Conservation (phyloP, 176 grass and related monocot species). For the Ensete glaucum region DNA sequence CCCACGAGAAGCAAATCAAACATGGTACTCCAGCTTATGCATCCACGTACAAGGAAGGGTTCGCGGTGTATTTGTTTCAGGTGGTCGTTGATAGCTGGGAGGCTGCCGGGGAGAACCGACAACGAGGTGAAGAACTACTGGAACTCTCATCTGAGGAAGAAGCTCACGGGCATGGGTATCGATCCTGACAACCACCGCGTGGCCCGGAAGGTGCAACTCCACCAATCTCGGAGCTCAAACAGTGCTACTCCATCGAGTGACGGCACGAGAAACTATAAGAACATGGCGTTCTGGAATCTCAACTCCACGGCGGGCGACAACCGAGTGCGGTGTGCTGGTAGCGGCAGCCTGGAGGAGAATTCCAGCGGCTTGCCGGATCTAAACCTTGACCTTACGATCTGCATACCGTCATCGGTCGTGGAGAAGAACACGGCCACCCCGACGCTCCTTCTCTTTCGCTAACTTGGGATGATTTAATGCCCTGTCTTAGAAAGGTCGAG, state of each 20-base stretch:
- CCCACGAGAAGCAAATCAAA: too few species aligned
- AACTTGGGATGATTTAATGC: neutral
- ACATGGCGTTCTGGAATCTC: too few species aligned
- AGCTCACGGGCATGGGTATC: constrained; percentile 4
- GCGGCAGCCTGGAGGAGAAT: too few species aligned
- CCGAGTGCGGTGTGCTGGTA: too few species aligned
- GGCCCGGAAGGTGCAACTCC: neutral
- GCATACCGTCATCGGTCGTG: neutral
- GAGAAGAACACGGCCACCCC: neutral
- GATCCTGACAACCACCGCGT: constrained; percentile 10
- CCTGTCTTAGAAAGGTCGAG: too few species aligned
- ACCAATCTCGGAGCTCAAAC: neutral
- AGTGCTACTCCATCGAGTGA: neutral
- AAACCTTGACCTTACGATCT: constrained; percentile 14
- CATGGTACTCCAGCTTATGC: too few species aligned
- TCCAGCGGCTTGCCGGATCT: constrained; percentile 2
- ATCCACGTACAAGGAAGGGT: too few species aligned
- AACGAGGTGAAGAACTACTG: constrained; percentile 39
- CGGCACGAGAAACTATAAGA: neutral
- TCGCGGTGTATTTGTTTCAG: constrained; percentile 1
- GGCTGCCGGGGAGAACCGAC: constrained; percentile 36
- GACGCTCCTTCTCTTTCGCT: constrained; percentile 1
- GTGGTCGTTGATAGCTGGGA: constrained; percentile 44
- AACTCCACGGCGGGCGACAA: too few species aligned
- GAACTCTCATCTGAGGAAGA: constrained; percentile 26